A percentile compares a stretch with the other conserved stretches of the same genome.
phyloP scores from a whole-genome alignment of 2,329 filamentous ascomycete genomes.

The Talaromyces pinophilus region DNA sequence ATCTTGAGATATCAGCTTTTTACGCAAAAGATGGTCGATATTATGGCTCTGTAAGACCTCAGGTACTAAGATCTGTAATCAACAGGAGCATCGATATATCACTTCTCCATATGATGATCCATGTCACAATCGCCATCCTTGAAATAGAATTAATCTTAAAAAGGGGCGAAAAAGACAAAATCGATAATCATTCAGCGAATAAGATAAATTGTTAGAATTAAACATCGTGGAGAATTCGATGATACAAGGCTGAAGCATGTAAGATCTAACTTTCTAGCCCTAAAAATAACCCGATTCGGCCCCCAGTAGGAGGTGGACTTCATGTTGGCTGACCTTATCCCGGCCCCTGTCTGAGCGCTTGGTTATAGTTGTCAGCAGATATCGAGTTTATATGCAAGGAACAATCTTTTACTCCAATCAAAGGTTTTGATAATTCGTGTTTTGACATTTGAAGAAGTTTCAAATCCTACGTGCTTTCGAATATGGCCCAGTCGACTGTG shows the following conservation, averaged over 20 bases:
- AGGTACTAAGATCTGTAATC: background rate
- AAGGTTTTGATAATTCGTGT: background rate
- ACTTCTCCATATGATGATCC: background rate
- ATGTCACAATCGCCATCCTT: slow-evolving; percentile 4
- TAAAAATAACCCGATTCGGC: slow-evolving; percentile 5
- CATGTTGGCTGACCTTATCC: background rate
- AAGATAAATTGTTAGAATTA: background rate
- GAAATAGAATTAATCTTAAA: background rate
- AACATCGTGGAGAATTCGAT: background rate
- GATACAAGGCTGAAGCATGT: background rate
- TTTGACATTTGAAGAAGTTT: background rate
- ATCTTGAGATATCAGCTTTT: background rate
- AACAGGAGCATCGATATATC: background rate
- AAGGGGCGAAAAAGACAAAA: background rate
- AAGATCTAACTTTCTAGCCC: background rate
- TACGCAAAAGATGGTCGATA: background rate
- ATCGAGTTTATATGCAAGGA: background rate
- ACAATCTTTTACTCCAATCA: background rate
- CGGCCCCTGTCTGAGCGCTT: background rate
- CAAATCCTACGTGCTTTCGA: background rate
- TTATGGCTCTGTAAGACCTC: background rate
- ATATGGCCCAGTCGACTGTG: background rate
- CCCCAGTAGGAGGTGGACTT: background rate
- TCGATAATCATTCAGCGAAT: background rate
- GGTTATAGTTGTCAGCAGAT: slow-evolving; percentile 5